Evolutionary conservation across 116 monocot genomes (phyloP).

Genomic region (Cymodocea nodosa): DNA sequence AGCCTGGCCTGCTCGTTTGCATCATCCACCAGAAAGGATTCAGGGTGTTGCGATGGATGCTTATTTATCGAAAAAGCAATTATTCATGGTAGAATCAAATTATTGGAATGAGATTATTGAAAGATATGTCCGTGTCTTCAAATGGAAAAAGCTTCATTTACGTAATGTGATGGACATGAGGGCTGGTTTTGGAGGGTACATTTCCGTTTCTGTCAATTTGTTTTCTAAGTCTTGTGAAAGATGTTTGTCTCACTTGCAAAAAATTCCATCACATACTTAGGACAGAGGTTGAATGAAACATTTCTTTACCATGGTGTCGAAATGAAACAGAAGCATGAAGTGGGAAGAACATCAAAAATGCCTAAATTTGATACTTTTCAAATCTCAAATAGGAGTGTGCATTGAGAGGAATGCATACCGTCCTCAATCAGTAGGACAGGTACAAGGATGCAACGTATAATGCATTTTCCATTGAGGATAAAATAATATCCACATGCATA

Average conservation of each 20-base stretch:
- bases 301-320: too few relatives aligned
- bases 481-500: too few relatives aligned
- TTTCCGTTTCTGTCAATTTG: neutral
- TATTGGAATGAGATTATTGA: slow-evolving; percentile 63
- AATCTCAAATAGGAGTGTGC: too few relatives aligned
- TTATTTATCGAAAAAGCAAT: slow-evolving; percentile 58
- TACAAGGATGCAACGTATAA: too few relatives aligned
- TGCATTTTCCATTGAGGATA: too few relatives aligned
- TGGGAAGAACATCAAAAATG: too few relatives aligned
- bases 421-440: too few relatives aligned
- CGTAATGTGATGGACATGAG: slow-evolving; percentile 95
- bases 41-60: slow-evolving; percentile 71
- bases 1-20: slow-evolving; percentile 62
- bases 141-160: slow-evolving; percentile 43
- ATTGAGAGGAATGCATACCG: too few relatives aligned
- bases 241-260: neutral
- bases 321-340: too few relatives aligned
- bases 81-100: slow-evolving; percentile 55
- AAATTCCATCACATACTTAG: too few relatives aligned
- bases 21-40: slow-evolving; percentile 58
- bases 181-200: slow-evolving; percentile 91
- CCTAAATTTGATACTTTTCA: too few relatives aligned
- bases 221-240: neutral
- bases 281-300: too few relatives aligned
- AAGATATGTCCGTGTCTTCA: slow-evolving; percentile 40